Base-by-base conservation (phyloP, 768 basidiomycete genomes). In the Auricularia auricula-judae region DNA sequence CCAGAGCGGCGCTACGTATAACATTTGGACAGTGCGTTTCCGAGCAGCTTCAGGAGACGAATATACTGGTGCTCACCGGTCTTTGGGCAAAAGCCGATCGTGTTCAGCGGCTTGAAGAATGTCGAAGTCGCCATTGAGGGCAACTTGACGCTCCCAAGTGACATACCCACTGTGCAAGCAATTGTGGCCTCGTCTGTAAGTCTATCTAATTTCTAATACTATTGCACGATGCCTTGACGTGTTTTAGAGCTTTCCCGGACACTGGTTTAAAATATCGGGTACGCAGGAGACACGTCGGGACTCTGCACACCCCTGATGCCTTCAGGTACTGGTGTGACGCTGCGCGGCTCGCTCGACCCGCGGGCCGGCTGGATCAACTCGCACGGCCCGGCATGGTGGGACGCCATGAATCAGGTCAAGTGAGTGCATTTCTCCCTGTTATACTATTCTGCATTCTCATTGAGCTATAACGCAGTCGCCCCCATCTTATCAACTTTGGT, bases 351-450 rank as follows among this genome's bases (percentile, higher is more conserved):
- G 23, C 73, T 70, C 11, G 81, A 86, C 66, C 80, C 82, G 0
- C 65, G 82, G 3, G 83, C 82, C 82, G 85, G 85, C n/a, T 86
- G 84, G 84, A 78, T 87, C 0, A 80, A 86, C 67, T 82, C 76
- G 1, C 80, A 86, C 62, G 85, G 85, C 1, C 83, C 85, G 64
- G 68, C 70, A 35, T 69, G 68, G 68, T 69, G 68, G 68, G 63
- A 68, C 36, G 65, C 65, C 10, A 59, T 63, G 64, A 62, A 39
- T 10, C 56, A 59, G 18, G 34, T 51, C 5, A 51, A 51, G 47
- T 51, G 16, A 16, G 47, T 18, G 10, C 21, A 16, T 51, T 18
- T 10, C 47, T 5, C 21, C 21, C 7, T 18, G 47, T 51, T 18
- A 4, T 44, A 10, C 18, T 44, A 18, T 44, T 10, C 11, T 44